Evolutionary conservation across 495 filamentous ascomycete genomes (phyloP), one percentile per base, ranked within the genome.

Genomic region (Niebla homalea): DNA sequence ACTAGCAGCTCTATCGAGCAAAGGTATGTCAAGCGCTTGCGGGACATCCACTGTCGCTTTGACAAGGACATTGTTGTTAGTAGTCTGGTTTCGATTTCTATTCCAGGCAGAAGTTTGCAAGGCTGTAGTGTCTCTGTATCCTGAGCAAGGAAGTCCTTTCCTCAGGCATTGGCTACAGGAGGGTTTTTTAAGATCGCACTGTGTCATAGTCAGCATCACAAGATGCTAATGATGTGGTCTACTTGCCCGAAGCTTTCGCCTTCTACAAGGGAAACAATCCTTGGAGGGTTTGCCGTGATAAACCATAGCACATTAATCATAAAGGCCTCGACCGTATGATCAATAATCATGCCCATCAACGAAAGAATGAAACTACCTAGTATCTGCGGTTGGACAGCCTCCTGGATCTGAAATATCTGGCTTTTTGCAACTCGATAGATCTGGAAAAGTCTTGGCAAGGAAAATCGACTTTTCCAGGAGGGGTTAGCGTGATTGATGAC

Each of bases 121-220:
- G 20, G 26, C 23, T 5, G 42, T 36, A 2, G 46, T 45, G 36
- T 54, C 40, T 16, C 52, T 38, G 38, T 54, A 54, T 18, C 52
- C 52, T 25, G 46, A 44, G 32, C 52, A 54, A 25, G 23, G 8
- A 6, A 45, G 25, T 55, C 55, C 48, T 59, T 63, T 62, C 52
- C 62, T 51, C 37, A 56, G 20, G 53, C 59, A 47, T 50, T 56
- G 46, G 52, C 52, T 48, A 50, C 52, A 54, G 6, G 36, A 51
- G 16, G 51, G 36, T 50, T 54, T 43, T 52, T 44, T 49, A 22
- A 56, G 50, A 32, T 56, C 54, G 44, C 54, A 56, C 54, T 56
- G 22, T 12, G 12, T 25, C n/a, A 8, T n/a, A 19, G 42, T 23
- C 15, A n/a, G 16, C 8, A 20, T 19, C 5, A 8, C 6, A 4